Conservation (phyloP, 495 filamentous ascomycete species). For the Aspergillus mulundensis region DNA sequence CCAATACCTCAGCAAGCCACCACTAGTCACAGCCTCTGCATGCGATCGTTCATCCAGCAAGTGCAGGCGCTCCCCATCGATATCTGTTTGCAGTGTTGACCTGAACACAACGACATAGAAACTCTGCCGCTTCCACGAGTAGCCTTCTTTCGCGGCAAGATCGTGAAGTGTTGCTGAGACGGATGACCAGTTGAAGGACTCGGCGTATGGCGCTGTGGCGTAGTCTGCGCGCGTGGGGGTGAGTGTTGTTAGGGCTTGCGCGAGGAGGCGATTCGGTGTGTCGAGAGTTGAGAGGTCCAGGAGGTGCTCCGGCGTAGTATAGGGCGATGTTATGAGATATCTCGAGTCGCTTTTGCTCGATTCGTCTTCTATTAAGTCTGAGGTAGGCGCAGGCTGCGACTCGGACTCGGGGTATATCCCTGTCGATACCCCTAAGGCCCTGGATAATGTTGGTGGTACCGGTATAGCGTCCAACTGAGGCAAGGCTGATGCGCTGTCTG, state of each 20-base stretch:
- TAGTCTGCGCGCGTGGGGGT: conserved; percentile 62
- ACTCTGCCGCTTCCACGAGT: conserved; percentile 55
- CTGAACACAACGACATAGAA: conserved; percentile 86
- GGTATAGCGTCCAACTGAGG: not conserved
- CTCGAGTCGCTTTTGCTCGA: conserved; percentile 8
- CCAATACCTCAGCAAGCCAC: conserved; percentile 91
- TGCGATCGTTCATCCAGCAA: conserved; percentile 71
- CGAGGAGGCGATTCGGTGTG: conserved; percentile 60
- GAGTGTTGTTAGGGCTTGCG: conserved; percentile 62
- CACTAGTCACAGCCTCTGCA: conserved; percentile 67
- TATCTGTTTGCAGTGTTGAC: conserved; percentile 59
- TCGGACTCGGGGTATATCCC: not conserved
- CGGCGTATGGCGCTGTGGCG: conserved; percentile 67
- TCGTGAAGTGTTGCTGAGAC: conserved; percentile 53
- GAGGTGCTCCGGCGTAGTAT: conserved; percentile 61
- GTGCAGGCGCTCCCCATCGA: conserved; percentile 58
- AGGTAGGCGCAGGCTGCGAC: not conserved
- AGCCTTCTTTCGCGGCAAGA: conserved; percentile 34
- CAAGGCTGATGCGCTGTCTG: not conserved
- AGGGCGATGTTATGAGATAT: conserved; percentile 65
- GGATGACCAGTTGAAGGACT: conserved; percentile 73
- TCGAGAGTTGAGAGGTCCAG: conserved; percentile 66
- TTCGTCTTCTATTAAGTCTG: not conserved
- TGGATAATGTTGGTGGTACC: not conserved
- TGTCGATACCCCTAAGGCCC: not conserved